Base-by-base conservation (phyloP, 345 rosid species). In the Populus simonii region DNA sequence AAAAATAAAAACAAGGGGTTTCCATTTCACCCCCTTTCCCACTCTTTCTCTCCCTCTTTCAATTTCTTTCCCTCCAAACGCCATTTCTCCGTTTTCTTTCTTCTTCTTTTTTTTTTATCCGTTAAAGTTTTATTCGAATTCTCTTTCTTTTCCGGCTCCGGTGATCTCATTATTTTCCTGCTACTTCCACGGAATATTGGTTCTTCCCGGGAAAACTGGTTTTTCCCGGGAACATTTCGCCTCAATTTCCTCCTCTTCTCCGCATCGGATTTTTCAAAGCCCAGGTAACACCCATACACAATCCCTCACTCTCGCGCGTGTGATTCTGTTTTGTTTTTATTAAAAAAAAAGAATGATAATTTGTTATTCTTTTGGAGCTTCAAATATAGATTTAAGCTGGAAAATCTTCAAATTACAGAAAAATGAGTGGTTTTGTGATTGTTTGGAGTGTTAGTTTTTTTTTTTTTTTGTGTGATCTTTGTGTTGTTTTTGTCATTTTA, bases 51-150 rank as follows among this genome's bases (percentile, higher is more conserved):
- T 45, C 67, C 66, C 43, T 72, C 18, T 20, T 23, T 29, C n/a
- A 75, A 71, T 81, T 84, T 80, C 77, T 77, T 80, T 80, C 80
- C 84, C 81, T 77, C 84, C 82, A 81, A 81, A 76, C 78, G 12
- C 81, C 41, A 29, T 75, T 66, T 47, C 71, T 59, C 1, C 68
- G 67, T 3, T 39, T 33, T 33, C 36, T 33, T 33, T 33, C 6
- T 8, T 4, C 16, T 35, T 66, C 71, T 29, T 65, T 25, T 8
- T 18, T 35, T 35, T 35, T 38, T 33, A 33, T 35, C 74, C 75
- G 29, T 57, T 66, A 35, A 62, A 49, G 8, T 4, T 66, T 20
- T 38, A 33, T 27, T n/a, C 20, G 68, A 27, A 53, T 47, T 43
- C 67, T 43, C 18, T 23, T 27, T 66, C 66, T 59, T 74, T 45